phyloP scores from a whole-genome alignment of 106 monocot genomes.

The Dendrobium chrysotoxum region DNA sequence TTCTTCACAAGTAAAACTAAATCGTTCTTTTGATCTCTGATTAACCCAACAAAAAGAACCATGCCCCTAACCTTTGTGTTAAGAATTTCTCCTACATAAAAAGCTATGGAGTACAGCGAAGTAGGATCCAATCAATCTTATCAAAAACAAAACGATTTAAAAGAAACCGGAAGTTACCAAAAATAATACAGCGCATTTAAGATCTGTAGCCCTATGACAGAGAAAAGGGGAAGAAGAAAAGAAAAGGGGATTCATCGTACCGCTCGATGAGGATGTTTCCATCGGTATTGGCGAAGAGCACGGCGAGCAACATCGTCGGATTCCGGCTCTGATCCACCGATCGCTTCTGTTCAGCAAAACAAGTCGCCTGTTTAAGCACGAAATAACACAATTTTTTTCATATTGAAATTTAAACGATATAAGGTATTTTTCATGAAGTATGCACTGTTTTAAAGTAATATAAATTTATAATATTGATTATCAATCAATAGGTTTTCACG shows the following conservation, averaged over 20 bases:
- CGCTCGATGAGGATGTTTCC: slow-evolving; percentile 3
- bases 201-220: background rate
- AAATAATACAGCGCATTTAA: background rate
- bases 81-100: background rate
- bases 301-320: slow-evolving; percentile 1
- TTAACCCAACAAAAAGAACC: no score
- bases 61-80: background rate
- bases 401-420: no score
- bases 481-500: no score
- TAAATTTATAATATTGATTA: no score
- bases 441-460: no score
- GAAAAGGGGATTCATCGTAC: background rate
- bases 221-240: background rate
- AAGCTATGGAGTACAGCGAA: background rate
- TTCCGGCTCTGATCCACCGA: background rate
- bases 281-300: background rate
- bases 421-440: no score
- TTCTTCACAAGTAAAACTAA: background rate
- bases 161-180: background rate
- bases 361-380: background rate
- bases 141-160: background rate
- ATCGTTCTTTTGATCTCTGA: background rate
- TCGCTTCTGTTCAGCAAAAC: background rate
- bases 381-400: background rate
- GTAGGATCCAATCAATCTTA: background rate